These are phyloP conservation scores for Umbelopsis sp. DNA, from an alignment of 371 early-diverging fungal genomes.

Conservation along the genomic window DNA sequence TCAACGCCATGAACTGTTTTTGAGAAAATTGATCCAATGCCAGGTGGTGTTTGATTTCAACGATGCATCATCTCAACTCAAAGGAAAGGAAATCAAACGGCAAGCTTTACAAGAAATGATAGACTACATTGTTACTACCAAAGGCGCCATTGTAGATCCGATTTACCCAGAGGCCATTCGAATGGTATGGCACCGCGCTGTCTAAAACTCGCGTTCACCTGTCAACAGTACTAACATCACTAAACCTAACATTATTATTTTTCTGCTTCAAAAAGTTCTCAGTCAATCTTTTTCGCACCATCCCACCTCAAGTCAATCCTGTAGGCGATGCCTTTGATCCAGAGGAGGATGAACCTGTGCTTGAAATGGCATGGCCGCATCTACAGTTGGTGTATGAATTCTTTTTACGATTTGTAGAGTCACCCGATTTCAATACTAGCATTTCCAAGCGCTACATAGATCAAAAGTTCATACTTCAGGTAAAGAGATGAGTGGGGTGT, in stretches of 20 bases:
- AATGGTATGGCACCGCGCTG: conserved; percentile 69
- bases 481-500: not conserved
- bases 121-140: conserved; percentile 86
- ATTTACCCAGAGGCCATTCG: conserved; percentile 88
- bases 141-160: conserved; percentile 82
- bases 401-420: conserved; percentile 95
- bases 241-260: not conserved
- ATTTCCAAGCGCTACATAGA: conserved; percentile 64
- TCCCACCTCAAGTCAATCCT: conserved; percentile 91
- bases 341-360: conserved; percentile 97
- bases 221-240: not conserved
- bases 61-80: conserved; percentile 82
- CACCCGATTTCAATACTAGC: conserved; percentile 94
- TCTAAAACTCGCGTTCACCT: not conserved
- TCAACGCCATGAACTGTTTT: conserved; percentile 79
- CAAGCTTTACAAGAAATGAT: conserved; percentile 87
- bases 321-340: conserved; percentile 95
- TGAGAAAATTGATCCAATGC: conserved; percentile 90
- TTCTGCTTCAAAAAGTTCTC: conserved; percentile 66
- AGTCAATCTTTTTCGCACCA: conserved; percentile 90
- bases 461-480: conserved; percentile 44
- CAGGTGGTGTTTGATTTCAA: conserved; percentile 91
- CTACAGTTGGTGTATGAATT: conserved; percentile 96
- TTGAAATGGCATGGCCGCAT: conserved; percentile 97
- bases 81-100: conserved; percentile 94